A percentile compares a stretch with the other conserved stretches of the same genome.
Evolutionary conservation across 371 early-diverging fungal species (phyloP).

Genomic region (Fennellomyces sp.): DNA sequence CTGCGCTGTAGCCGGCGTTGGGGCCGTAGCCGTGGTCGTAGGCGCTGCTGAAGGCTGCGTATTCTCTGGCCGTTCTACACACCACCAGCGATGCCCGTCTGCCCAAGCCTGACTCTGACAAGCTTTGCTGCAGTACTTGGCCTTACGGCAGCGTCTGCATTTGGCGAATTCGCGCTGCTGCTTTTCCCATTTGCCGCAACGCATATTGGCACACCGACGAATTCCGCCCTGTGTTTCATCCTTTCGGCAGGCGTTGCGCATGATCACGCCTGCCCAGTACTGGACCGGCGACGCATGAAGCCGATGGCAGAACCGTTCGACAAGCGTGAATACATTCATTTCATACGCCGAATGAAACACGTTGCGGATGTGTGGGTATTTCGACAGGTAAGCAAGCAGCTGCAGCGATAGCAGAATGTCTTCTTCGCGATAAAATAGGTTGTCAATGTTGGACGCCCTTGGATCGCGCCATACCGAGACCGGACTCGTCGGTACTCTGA

Average conservation of each 20-base stretch:
- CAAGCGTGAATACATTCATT: constrained; percentile 73
- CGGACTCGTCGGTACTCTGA: constrained; percentile 17
- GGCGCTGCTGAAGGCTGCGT: not conserved
- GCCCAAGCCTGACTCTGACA: constrained; percentile 80
- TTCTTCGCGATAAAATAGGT: constrained; percentile 75
- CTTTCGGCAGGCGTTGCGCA: constrained; percentile 82
- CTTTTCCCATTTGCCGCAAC: constrained; percentile 75
- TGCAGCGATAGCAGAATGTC: constrained; percentile 86
- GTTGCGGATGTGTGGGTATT: constrained; percentile 76
- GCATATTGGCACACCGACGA: constrained; percentile 76
- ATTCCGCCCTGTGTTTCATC: constrained; percentile 72
- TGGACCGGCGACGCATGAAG: constrained; percentile 44
- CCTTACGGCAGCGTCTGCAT: constrained; percentile 81
- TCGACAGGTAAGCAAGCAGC: constrained; percentile 85
- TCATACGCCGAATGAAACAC: constrained; percentile 64
- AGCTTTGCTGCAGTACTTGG: constrained; percentile 77
- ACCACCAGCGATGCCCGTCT: constrained; percentile 82
- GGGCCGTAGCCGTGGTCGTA: not conserved
- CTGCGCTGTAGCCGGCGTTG: not conserved
- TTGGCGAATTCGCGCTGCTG: constrained; percentile 78
- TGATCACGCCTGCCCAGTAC: constrained; percentile 81
- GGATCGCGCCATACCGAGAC: constrained; percentile 19
- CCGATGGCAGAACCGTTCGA: constrained; percentile 65
- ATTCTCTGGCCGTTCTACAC: constrained; percentile 54
- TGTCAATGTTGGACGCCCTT: constrained; percentile 30